Conservation (phyloP, 2,329 filamentous ascomycete species). For the Colletotrichum truncatum region DNA sequence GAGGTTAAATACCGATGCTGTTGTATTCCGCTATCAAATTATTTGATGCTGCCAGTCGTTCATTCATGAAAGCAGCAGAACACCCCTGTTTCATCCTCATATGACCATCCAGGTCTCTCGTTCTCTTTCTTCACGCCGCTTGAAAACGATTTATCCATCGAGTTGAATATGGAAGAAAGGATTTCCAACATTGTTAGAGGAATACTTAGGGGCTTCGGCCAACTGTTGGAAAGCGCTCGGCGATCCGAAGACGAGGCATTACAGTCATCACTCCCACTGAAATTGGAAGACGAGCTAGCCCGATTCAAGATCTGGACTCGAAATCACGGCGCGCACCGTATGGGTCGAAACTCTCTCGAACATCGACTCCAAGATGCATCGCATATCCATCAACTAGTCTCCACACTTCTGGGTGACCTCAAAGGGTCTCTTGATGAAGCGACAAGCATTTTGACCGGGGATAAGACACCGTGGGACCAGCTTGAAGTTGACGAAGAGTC, state of each 20-base stretch:
- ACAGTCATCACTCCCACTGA: accelerated
- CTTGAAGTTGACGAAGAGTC: not conserved
- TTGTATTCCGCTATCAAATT: too few relatives aligned
- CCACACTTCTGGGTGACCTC: constrained; percentile 35
- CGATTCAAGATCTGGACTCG: constrained; percentile 36
- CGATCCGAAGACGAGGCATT: not conserved
- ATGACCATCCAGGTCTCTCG: too few relatives aligned
- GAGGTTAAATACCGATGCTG: too few relatives aligned
- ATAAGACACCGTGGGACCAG: not conserved
- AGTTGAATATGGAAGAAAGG: not conserved
- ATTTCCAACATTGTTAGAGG: not conserved
- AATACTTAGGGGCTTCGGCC: not conserved
- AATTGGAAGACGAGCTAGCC: not conserved
- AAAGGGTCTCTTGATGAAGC: constrained; percentile 14
- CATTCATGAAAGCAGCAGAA: too few relatives aligned
- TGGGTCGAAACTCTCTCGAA: constrained; percentile 28
- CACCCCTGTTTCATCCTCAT: too few relatives aligned
- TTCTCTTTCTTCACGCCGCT: constrained; percentile 30
- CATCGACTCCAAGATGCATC: constrained; percentile 33
- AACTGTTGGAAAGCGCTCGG: accelerated
- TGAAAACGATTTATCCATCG: constrained; percentile 35
- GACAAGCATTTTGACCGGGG: not conserved
- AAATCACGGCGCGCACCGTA: constrained; percentile 31
- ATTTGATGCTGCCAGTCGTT: too few relatives aligned
- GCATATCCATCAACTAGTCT: constrained; percentile 31